Conservation (phyloP, 352 stramenopile species). For the Plasmopara viticola region DNA sequence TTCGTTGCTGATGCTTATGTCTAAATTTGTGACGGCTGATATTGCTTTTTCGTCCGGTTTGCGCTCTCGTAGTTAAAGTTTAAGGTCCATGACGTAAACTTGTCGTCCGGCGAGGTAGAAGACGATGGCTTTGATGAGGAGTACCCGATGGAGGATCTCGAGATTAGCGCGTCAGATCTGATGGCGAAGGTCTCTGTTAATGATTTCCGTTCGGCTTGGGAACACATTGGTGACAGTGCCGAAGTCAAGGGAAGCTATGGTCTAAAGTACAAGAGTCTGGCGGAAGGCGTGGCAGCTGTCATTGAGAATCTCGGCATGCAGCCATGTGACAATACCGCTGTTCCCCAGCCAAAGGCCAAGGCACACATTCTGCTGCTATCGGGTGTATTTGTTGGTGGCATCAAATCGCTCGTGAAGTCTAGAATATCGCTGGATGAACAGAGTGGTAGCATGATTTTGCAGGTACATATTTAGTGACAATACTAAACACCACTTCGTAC, state of each 20-base stretch:
- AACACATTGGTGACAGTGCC: conserved; percentile 89
- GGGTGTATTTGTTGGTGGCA: conserved; percentile 93
- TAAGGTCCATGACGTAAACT: conserved; percentile 92
- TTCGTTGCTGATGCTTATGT: not conserved
- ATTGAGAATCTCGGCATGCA: conserved; percentile 98
- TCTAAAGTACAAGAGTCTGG: conserved; percentile 95
- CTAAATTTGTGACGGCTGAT: conserved; percentile 3
- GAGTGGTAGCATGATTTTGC: conserved; percentile 88
- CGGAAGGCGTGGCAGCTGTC: conserved; percentile 92
- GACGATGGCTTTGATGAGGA: conserved; percentile 95
- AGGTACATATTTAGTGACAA: conserved; percentile 31
- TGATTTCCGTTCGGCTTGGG: conserved; percentile 96
- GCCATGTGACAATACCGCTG: conserved; percentile 92
- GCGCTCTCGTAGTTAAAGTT: conserved; percentile 84
- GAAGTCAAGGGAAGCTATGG: conserved; percentile 97
- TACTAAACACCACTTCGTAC: not conserved
- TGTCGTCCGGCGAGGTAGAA: conserved; percentile 88
- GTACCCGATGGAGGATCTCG: conserved; percentile 97
- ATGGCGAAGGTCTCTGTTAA: conserved; percentile 95
- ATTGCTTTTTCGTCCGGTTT: conserved; percentile 7
- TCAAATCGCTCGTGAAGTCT: conserved; percentile 93
- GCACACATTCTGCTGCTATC: conserved; percentile 95
- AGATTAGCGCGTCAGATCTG: conserved; percentile 93
- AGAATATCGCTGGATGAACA: conserved; percentile 91
- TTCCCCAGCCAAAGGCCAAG: conserved; percentile 84